Percentiles rank a stretch among this genome's conserved stretches.
Evolutionary conservation across 2,329 filamentous ascomycete genomes (phyloP).

Genomic region (Mycosphaerella sp.): DNA sequence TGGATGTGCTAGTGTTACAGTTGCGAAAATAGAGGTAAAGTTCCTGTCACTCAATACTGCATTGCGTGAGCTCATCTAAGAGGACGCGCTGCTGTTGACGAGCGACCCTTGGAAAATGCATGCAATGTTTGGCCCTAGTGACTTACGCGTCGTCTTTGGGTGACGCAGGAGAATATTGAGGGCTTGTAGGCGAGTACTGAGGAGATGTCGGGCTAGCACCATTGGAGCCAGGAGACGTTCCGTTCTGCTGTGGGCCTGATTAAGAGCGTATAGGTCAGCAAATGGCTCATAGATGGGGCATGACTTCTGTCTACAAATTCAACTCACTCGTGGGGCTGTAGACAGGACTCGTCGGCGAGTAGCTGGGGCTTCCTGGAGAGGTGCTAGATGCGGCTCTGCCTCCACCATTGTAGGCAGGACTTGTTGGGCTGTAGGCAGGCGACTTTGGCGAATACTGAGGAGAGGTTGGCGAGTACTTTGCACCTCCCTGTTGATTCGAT

Average conservation of each 20-base stretch:
- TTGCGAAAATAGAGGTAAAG: conserved; percentile 6
- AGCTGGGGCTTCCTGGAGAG: conserved; percentile 51
- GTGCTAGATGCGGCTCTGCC: conserved; percentile 6
- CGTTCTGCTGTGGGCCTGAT: not conserved
- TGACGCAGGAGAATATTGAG: conserved; percentile 39
- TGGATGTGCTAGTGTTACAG: conserved; percentile 19
- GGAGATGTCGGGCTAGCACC: conserved; percentile 45
- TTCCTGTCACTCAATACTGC: not conserved
- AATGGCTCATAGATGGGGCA: not conserved
- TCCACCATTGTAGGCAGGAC: not conserved
- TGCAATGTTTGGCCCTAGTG: not conserved
- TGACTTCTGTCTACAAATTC: not conserved
- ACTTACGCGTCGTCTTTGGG: not conserved
- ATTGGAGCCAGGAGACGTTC: conserved; percentile 1
- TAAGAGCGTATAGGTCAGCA: not conserved
- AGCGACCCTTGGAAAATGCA: not conserved
- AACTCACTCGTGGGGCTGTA: conserved; percentile 37
- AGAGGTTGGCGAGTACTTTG: conserved; percentile 49
- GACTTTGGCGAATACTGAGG: conserved; percentile 65
- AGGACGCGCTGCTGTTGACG: conserved; percentile 25
- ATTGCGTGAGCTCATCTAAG: conserved; percentile 33
- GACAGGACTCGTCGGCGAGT: conserved; percentile 42
- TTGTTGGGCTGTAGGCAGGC: conserved; percentile 44
- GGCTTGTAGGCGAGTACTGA: conserved; percentile 52
- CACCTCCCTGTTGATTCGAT: conserved; percentile 24